Conservation (phyloP, 2,329 filamentous ascomycete species). For the Microdochium bolleyi region DNA sequence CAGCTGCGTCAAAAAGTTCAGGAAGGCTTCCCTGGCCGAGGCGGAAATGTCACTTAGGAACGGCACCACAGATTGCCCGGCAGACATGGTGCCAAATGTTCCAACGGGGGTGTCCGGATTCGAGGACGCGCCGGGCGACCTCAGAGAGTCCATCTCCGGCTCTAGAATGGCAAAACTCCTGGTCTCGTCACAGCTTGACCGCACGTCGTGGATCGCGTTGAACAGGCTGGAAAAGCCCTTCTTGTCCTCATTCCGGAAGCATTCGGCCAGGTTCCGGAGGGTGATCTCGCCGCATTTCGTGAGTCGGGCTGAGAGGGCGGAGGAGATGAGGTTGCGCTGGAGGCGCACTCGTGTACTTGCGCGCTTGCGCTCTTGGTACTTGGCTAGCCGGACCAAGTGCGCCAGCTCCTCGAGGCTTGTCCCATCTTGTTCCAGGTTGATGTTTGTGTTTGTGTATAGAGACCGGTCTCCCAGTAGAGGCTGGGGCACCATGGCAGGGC, state of each 20-base stretch:
- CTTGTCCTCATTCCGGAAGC: constrained; percentile 73
- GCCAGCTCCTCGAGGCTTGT: constrained; percentile 72
- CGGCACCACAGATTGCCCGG: constrained; percentile 31
- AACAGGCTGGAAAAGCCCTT: constrained; percentile 67
- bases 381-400: constrained; percentile 68
- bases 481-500: constrained; percentile 33
- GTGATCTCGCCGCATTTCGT: constrained; percentile 67
- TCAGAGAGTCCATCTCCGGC: constrained; percentile 60
- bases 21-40: constrained; percentile 64
- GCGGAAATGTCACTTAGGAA: constrained; percentile 69
- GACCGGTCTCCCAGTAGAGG: constrained; percentile 60
- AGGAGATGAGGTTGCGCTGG: constrained; percentile 66
- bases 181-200: constrained; percentile 67
- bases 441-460: constrained; percentile 54
- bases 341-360: constrained; percentile 64
- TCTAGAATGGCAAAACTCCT: constrained; percentile 64
- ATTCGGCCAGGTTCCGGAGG: constrained; percentile 68
- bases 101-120: constrained; percentile 36
- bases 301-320: constrained; percentile 66
- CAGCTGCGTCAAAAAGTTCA: constrained; percentile 74
- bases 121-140: constrained; percentile 39
- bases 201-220: constrained; percentile 71
- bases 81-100: constrained; percentile 25
- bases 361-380: constrained; percentile 76
- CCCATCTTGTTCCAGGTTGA: constrained; percentile 53